phyloP scores from a whole-genome alignment of 306 rosid genomes.

The Prunus mume region DNA sequence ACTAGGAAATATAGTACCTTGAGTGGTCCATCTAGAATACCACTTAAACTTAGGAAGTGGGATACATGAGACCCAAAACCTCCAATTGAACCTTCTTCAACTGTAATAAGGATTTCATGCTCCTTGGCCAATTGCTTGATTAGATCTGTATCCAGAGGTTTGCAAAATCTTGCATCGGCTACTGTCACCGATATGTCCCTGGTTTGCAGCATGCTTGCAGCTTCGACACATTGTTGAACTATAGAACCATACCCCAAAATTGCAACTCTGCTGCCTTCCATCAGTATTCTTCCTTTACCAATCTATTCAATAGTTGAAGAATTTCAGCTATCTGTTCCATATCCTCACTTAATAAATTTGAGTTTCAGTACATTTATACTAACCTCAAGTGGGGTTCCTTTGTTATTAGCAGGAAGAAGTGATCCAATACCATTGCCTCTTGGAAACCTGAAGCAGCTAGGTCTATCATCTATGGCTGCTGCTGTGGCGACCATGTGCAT shows the following conservation, averaged over 20 bases:
- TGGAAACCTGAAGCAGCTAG: constrained; percentile 92
- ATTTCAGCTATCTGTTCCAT: not conserved
- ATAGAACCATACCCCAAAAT: constrained; percentile 75
- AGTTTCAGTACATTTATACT: constrained; percentile 20
- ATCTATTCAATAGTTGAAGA: constrained; percentile 44
- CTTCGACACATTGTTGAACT: constrained; percentile 70
- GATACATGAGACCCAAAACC: constrained; percentile 96
- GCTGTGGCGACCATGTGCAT: constrained; percentile 98
- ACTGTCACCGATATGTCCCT: constrained; percentile 56
- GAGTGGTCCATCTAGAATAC: constrained; percentile 72
- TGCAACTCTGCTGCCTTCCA: constrained; percentile 73
- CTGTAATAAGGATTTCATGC: constrained; percentile 78
- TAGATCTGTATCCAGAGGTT: constrained; percentile 76
- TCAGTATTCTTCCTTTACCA: constrained; percentile 75
- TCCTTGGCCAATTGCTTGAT: constrained; percentile 60
- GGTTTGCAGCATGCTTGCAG: constrained; percentile 56
- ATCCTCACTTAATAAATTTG: not conserved
- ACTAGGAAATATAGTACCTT: constrained; percentile 48
- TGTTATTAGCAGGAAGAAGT: constrained; percentile 51
- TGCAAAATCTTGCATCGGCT: constrained; percentile 96
- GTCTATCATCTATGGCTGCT: constrained; percentile 81
- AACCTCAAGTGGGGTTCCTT: constrained; percentile 84
- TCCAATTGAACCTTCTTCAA: constrained; percentile 89
- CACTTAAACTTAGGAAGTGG: constrained; percentile 67
- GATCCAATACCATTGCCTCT: constrained; percentile 89